phyloP scores from a whole-genome alignment of 208 protist genomes.

The Trypanosomatidae sp. region DNA sequence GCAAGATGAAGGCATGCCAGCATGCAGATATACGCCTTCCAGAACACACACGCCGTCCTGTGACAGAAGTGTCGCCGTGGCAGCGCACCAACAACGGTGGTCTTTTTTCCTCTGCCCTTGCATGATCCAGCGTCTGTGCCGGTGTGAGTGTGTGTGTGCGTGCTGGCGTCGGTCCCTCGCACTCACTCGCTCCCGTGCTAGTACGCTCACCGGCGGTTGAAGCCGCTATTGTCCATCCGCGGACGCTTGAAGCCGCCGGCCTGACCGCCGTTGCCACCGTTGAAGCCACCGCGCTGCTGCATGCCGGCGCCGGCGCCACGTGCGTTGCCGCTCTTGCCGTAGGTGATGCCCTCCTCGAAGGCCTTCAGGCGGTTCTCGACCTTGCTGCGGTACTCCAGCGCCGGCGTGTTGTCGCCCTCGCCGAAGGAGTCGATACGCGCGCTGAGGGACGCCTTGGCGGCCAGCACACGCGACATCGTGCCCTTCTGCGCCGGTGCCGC shows the following conservation, averaged over 20 bases:
- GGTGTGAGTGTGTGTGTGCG: neutral
- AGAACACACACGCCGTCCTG: too few relatives aligned
- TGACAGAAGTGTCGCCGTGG: too few relatives aligned
- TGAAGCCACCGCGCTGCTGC: conserved; percentile 59
- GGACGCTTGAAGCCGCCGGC: conserved; percentile 56
- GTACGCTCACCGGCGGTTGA: too few relatives aligned
- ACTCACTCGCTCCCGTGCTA: too few relatives aligned
- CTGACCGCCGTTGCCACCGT: conserved; percentile 33
- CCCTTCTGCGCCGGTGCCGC: conserved; percentile 93
- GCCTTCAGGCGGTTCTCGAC: conserved; percentile 87
- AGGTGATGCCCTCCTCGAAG: conserved; percentile 90
- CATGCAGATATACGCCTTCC: too few relatives aligned
- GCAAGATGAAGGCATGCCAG: too few relatives aligned
- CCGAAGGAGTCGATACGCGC: conserved; percentile 98
- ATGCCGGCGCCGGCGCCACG: conserved; percentile 68
- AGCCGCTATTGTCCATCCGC: conserved; percentile 35
- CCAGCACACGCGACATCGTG: conserved; percentile 96
- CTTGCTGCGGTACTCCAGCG: conserved; percentile 91
- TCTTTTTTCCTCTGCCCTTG: too few relatives aligned
- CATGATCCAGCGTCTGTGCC: neutral
- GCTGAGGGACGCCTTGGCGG: conserved; percentile 98
- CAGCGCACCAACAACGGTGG: too few relatives aligned
- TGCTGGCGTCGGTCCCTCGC: neutral
- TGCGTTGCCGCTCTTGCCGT: conserved; percentile 87
- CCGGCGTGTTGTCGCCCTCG: conserved; percentile 89